Conservation (phyloP, 257 asterid genomes). For the Plantago major region DNA sequence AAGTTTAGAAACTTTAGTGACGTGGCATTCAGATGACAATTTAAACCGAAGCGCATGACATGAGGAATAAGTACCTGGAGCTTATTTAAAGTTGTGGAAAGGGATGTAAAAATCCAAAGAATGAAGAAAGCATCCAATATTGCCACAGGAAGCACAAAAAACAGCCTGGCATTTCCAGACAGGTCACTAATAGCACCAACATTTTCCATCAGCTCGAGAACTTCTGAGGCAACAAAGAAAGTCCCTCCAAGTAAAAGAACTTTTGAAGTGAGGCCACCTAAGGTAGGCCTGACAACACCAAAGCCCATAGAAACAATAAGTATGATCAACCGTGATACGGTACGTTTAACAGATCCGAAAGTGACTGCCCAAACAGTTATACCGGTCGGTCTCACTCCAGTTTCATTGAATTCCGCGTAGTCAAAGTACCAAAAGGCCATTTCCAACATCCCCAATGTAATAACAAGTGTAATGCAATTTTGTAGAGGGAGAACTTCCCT, state of each 20-base stretch:
- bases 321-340: conserved; percentile 71
- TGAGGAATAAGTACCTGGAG: conserved; percentile 75
- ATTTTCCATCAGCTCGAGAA: conserved; percentile 82
- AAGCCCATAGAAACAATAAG: conserved; percentile 94
- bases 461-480: conserved; percentile 80
- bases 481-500: conserved; percentile 85
- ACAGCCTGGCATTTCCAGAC: conserved; percentile 86
- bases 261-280: conserved; percentile 93
- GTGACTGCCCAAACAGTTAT: conserved; percentile 95
- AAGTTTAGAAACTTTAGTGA: no score
- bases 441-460: conserved; percentile 89
- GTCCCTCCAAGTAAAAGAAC: conserved; percentile 90
- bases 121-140: conserved; percentile 92
- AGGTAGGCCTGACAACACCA: conserved; percentile 93
- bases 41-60: not conserved
- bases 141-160: conserved; percentile 88
- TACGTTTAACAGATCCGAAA: conserved; percentile 82
- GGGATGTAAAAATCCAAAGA: conserved; percentile 89
- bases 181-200: conserved; percentile 89
- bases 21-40: no score
- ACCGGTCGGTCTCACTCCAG: conserved; percentile 83
- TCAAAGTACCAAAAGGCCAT: conserved; percentile 97
- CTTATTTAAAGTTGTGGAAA: conserved; percentile 79
- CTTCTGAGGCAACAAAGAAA: conserved; percentile 79
- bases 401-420: conserved; percentile 80